Evolutionary conservation across 371 early-diverging fungal species (phyloP).

Genomic region (Blastocladiella emersonii): DNA sequence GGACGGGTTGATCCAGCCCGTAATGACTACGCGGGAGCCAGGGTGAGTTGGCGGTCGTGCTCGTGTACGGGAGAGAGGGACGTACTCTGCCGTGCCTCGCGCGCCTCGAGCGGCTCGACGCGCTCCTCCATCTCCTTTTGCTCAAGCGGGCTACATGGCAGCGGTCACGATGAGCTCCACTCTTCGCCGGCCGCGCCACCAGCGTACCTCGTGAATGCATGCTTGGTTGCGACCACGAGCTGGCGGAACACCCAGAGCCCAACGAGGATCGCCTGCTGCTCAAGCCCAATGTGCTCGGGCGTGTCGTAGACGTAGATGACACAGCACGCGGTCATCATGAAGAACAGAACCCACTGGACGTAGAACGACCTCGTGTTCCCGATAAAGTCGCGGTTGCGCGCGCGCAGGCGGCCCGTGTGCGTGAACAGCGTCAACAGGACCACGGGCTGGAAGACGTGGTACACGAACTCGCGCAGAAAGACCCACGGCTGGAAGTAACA

Average conservation of each 20-base stretch:
- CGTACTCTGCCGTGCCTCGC: not conserved
- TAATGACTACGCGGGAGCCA: not conserved
- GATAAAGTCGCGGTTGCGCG: not conserved
- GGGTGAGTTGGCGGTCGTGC: not conserved
- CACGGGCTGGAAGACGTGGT: not conserved
- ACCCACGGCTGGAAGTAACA: not conserved
- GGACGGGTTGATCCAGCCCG: not conserved
- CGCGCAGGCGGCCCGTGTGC: not conserved
- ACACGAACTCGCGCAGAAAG: not conserved
- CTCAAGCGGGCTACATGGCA: not conserved
- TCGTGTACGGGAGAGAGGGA: not conserved
- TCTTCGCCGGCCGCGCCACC: too few species aligned
- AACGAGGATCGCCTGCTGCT: not conserved
- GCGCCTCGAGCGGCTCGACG: not conserved
- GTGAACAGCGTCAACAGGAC: not conserved
- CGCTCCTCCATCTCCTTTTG: not conserved
- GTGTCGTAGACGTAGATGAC: not conserved
- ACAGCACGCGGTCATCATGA: not conserved
- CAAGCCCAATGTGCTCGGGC: not conserved
- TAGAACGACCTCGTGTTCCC: not conserved
- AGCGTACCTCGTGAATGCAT: not conserved
- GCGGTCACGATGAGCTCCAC: too few species aligned
- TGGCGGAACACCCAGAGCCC: not conserved
- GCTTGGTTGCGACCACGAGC: not conserved
- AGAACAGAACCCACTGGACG: not conserved